Evolutionary conservation across 331 rosid genomes (phyloP).

Genomic region (Acacia pycnantha): DNA sequence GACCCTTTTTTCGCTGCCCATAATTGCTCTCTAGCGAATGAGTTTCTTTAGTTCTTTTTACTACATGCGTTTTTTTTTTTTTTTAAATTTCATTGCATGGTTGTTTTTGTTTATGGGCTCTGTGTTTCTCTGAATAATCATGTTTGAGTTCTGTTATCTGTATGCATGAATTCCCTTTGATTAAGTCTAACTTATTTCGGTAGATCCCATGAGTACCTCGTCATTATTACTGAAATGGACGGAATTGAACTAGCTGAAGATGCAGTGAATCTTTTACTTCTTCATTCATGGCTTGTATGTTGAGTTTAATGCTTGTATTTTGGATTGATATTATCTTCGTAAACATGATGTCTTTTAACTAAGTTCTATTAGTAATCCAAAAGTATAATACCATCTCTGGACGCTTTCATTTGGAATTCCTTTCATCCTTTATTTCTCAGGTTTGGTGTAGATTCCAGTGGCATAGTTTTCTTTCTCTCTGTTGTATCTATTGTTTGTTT

Average conservation of each 20-base stretch:
- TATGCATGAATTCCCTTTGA: slow-evolving; percentile 1
- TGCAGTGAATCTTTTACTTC: neutral
- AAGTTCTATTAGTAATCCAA: neutral
- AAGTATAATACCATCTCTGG: neutral
- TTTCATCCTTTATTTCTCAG: neutral
- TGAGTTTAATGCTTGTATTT: slow-evolving; percentile 6
- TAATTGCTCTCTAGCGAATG: slow-evolving; percentile 2
- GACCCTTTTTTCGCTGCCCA: neutral
- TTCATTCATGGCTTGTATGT: neutral
- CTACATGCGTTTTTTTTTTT: neutral
- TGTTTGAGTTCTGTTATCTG: slow-evolving; percentile 4
- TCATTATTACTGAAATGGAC: slow-evolving; percentile 7
- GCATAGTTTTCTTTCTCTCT: neutral
- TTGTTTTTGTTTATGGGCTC: slow-evolving; percentile 24
- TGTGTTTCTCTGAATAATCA: neutral
- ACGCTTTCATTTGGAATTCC: slow-evolving; percentile 17
- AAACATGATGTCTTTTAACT: neutral
- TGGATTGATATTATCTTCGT: slow-evolving; percentile 2
- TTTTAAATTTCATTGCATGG: neutral
- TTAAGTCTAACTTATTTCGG: slow-evolving; percentile 12
- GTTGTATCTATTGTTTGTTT: slow-evolving; percentile 39
- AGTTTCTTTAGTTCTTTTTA: neutral
- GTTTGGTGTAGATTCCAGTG: neutral
- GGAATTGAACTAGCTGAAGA: neutral
- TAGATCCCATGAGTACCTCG: slow-evolving; percentile 35